Evolutionary conservation across 2,329 filamentous ascomycete species (phyloP).

Genomic region (Clarireedia paspali): DNA sequence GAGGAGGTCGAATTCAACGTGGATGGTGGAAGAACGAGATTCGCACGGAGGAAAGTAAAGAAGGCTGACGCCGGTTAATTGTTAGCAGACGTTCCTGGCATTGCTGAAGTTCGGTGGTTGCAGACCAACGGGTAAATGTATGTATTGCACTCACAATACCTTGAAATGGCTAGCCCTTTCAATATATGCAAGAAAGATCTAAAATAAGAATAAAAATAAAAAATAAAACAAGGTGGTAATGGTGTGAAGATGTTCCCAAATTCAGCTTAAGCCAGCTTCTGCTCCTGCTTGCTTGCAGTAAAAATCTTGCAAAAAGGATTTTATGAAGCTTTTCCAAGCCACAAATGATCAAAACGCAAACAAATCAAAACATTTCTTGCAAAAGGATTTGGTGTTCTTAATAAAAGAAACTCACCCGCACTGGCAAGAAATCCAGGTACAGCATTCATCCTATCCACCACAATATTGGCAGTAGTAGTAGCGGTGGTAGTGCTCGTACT

Average conservation of each 20-base stretch:
- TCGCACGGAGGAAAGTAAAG: constrained; percentile 73
- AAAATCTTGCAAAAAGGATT: background rate
- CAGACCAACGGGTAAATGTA: background rate
- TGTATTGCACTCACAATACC: background rate
- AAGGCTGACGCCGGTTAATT: constrained; percentile 52
- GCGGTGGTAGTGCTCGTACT: background rate
- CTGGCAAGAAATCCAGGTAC: constrained; percentile 52
- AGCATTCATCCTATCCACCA: constrained; percentile 46
- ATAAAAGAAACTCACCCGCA: constrained; percentile 41
- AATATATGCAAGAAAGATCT: too few relatives aligned
- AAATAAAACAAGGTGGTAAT: background rate
- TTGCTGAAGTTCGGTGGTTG: background rate
- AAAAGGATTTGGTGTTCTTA: background rate
- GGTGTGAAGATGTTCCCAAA: background rate
- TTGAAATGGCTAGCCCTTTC: background rate
- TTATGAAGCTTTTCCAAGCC: background rate
- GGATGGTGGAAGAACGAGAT: constrained; percentile 57
- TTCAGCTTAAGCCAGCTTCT: background rate
- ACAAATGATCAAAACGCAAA: background rate
- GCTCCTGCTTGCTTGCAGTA: background rate
- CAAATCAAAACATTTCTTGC: background rate
- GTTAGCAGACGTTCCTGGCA: constrained; percentile 1
- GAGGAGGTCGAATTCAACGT: constrained; percentile 48
- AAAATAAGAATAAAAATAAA: background rate
- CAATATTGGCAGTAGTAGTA: constrained; percentile 14